phyloP scores from a whole-genome alignment of 192 early-diverging fungal genomes.

The Haplosporangium gracile region DNA sequence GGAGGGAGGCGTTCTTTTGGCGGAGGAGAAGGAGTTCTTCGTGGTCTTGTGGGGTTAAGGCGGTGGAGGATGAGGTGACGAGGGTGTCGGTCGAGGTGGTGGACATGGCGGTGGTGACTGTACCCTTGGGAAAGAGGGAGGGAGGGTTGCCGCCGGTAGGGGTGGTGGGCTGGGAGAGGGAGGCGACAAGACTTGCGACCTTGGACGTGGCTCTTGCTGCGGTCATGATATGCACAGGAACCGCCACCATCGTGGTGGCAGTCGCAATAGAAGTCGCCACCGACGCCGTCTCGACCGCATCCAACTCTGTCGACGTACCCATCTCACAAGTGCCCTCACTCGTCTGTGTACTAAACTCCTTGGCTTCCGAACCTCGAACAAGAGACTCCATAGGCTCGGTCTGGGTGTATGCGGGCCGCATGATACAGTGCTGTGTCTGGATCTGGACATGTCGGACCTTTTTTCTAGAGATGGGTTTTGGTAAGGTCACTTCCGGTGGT shows the following conservation, averaged over 20 bases:
- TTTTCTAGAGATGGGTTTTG: slow-evolving; percentile 26
- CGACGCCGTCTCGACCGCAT: neutral
- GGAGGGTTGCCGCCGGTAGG: neutral
- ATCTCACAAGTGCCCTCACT: neutral
- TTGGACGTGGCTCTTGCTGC: neutral
- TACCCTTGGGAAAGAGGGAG: neutral
- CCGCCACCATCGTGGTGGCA: neutral
- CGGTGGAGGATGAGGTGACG: neutral
- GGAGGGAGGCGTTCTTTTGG: slow-evolving; percentile 27
- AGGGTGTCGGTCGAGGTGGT: neutral
- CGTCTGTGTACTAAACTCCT: slow-evolving; percentile 38
- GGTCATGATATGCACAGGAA: neutral
- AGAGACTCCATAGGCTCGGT: slow-evolving; percentile 29
- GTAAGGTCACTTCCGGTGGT: slow-evolving; percentile 16
- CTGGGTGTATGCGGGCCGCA: slow-evolving; percentile 50
- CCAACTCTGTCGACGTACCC: neutral
- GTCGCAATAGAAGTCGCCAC: neutral
- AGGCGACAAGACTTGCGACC: slow-evolving; percentile 4
- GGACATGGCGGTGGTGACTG: neutral
- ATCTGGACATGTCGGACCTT: slow-evolving; percentile 55
- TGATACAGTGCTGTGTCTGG: slow-evolving; percentile 54
- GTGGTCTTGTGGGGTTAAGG: neutral
- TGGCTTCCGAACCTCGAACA: slow-evolving; percentile 5
- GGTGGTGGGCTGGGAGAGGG: neutral
- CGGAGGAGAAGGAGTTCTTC: slow-evolving; percentile 40